Percentiles rank a stretch among this genome's conserved stretches.
These are phyloP conservation scores for Lophiotrema nucula DNA, from an alignment of 495 filamentous ascomycete genomes.

Conservation along the genomic window DNA sequence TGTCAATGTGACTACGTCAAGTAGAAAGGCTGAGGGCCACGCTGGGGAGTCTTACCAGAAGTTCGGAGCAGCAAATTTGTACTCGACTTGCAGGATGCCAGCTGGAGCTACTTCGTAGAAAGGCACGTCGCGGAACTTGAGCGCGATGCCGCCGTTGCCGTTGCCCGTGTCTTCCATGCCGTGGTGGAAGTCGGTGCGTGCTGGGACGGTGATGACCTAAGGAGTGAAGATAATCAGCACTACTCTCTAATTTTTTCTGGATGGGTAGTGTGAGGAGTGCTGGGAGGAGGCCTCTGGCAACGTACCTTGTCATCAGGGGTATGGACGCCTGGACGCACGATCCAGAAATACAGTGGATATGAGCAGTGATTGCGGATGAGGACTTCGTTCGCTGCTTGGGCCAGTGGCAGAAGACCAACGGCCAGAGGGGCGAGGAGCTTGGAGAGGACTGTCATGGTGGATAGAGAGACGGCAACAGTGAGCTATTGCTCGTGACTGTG, in stretches of 20 bases:
- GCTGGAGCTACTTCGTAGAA: not conserved
- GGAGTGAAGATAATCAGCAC: too few species aligned
- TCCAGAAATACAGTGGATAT: conserved; percentile 13
- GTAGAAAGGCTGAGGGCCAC: conserved; percentile 17
- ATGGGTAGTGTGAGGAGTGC: too few species aligned
- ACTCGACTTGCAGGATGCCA: conserved; percentile 17
- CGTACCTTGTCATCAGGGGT: not conserved
- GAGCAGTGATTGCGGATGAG: conserved; percentile 16
- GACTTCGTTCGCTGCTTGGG: conserved; percentile 4
- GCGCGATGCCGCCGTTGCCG: not conserved
- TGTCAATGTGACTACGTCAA: too few species aligned
- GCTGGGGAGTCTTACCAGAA: too few species aligned
- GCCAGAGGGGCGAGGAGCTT: too few species aligned
- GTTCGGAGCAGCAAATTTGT: not conserved
- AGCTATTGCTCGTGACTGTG: too few species aligned
- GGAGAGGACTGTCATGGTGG: too few species aligned
- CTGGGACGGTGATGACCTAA: conserved; percentile 6
- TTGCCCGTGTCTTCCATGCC: not conserved
- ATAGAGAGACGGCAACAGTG: too few species aligned
- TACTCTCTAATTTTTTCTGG: too few species aligned
- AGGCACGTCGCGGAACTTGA: conserved; percentile 22
- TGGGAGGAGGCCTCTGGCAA: too few species aligned
- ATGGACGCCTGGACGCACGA: not conserved
- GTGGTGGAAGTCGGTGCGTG: not conserved
- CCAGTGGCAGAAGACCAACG: too few species aligned